A percentile compares a stretch with the other conserved stretches of the same genome.
Conservation (phyloP, 176 grass and related monocot genomes). For the Cocos nucifera region DNA sequence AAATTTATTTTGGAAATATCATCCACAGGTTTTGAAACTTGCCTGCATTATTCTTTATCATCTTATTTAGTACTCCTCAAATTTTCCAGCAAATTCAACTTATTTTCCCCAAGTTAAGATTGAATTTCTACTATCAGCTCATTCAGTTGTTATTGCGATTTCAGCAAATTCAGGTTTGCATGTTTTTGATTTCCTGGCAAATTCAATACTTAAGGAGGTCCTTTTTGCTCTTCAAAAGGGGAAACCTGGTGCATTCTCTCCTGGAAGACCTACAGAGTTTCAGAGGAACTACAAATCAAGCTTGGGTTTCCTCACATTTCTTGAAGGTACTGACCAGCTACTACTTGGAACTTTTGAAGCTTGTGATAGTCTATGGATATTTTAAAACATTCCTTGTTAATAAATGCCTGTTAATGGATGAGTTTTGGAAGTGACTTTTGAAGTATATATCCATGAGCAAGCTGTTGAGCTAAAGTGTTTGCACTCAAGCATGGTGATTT, state of each 20-base stretch:
- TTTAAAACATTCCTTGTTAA: no score
- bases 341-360: no score
- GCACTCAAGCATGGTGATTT: no score
- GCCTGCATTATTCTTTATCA: no score
- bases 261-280: conserved; percentile 86
- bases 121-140: background rate
- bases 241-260: conserved; percentile 86
- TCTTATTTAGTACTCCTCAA: no score
- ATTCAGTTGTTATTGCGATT: conserved; percentile 4
- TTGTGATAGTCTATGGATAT: no score
- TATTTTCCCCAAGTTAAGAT: no score
- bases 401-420: no score
- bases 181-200: conserved; percentile 96
- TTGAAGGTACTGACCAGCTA: conserved; percentile 53
- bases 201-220: conserved; percentile 94
- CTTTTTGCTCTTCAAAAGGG: conserved; percentile 75
- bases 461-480: no score
- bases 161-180: conserved; percentile 97
- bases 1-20: conserved; percentile 98
- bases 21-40: conserved; percentile 42
- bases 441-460: no score
- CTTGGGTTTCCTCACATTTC: conserved; percentile 79
- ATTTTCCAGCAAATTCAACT: no score
- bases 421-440: no score
- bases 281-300: conserved; percentile 92